Evolutionary conservation across 2,329 filamentous ascomycete genomes (phyloP), one percentile per base, ranked within the genome.

Genomic region (Bipolaris cookei): DNA sequence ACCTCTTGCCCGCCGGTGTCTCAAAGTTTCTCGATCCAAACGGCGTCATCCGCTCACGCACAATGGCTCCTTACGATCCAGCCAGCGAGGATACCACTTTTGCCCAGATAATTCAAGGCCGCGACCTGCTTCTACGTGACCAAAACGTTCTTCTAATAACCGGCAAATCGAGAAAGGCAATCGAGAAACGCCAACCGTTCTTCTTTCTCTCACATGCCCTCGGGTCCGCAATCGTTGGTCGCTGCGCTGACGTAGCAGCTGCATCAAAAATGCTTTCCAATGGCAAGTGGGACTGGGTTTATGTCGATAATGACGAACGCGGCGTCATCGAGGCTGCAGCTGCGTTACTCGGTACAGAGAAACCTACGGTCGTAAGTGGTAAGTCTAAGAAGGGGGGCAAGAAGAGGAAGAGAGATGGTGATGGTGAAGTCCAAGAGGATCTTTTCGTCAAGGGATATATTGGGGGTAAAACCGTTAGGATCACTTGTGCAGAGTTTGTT

Each of bases 401-500:
- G 39, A 57, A 72, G 67, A 85, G 78, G 75, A 80, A 75, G 69
- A 82, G 74, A 69, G 78, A 71, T 59, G 76, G 64, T 71, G 79
- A 65, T 4, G 55, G 45, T 13, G 69, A 63, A 6, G 62, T 64
- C 18, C 38, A 51, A 3, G 71, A 72, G 8, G 68, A 58, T 13
- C 59, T 71, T 3, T 21, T 75, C 35, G 46, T 68, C 48, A 59
- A 67, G 63, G 74, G 76, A 18, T 67, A 73, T 25, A 71, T 78
- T 14, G 69, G 78, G 41, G 79, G 82, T 11, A 81, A 83, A 66
- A 83, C 77, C 58, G 81, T 92, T 35, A 84, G 83, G 61, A 83
- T 95, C 42, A 84, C 96, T 50, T 89, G 88, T 54, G 89, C 96
- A 73, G 94, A 98, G 77, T 87, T 94, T 71, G 87, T 98, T 20